These are phyloP conservation scores for Mesembryanthemum crystallinum DNA, from an alignment of 148 eudicot species.

Conservation along the genomic window DNA sequence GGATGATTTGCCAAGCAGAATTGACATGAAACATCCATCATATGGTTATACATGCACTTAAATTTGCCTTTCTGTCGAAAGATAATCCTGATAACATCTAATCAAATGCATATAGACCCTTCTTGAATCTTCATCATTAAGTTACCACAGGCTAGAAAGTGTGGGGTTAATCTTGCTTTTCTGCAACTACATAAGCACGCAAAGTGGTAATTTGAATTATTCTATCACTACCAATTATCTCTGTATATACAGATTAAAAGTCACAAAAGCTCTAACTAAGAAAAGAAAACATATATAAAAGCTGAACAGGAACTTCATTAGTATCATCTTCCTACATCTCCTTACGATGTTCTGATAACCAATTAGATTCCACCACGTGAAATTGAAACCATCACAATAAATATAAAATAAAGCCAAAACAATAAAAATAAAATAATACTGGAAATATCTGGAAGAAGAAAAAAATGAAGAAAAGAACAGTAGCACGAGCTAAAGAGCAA, in stretches of 20 bases:
- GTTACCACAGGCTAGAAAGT: conserved; percentile 13
- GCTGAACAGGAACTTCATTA: conserved; percentile 13
- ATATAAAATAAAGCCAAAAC: background rate
- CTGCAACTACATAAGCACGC: conserved; percentile 28
- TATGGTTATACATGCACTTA: background rate
- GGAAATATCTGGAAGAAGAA: background rate
- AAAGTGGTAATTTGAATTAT: conserved; percentile 23
- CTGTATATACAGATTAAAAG: conserved; percentile 25
- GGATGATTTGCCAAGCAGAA: background rate
- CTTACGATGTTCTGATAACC: background rate
- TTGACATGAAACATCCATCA: too few species aligned
- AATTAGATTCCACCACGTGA: conserved; percentile 34
- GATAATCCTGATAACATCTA: background rate
- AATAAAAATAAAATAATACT: conserved; percentile 6
- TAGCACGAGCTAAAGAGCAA: conserved; percentile 17
- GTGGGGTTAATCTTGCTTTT: conserved; percentile 21
- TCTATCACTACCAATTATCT: conserved; percentile 10
- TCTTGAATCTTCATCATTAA: conserved; percentile 20
- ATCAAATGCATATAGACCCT: conserved; percentile 5
- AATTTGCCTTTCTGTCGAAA: background rate
- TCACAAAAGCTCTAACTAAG: conserved; percentile 12
- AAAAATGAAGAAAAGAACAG: conserved; percentile 13
- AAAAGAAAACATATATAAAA: conserved; percentile 12
- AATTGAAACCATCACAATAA: conserved; percentile 33
- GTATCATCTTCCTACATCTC: background rate